A percentile compares a stretch with the other conserved stretches of the same genome.
Evolutionary conservation across 345 rosid genomes (phyloP).

Genomic region (Hibiscus mutabilis): DNA sequence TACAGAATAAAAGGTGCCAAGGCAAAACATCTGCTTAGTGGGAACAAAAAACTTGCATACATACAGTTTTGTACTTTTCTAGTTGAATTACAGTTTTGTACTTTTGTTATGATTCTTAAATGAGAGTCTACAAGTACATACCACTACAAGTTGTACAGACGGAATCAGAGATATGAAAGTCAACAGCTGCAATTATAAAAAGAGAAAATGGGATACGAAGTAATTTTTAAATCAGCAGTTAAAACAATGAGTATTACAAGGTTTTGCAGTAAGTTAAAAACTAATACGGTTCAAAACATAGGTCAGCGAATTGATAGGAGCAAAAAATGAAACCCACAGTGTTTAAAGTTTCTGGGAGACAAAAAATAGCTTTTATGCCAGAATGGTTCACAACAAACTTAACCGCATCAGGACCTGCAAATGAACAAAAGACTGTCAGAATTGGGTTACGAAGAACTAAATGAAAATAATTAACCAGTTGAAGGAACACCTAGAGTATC

Average conservation of each 20-base stretch:
- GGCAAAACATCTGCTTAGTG: not conserved
- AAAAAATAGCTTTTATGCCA: slow-evolving; percentile 67
- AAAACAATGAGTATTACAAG: not conserved
- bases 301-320: not conserved
- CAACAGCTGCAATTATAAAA: slow-evolving; percentile 48
- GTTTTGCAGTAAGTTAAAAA: not conserved
- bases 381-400: slow-evolving; percentile 72
- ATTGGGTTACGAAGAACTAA: slow-evolving; percentile 1
- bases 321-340: slow-evolving; percentile 39
- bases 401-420: slow-evolving; percentile 85
- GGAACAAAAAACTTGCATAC: not conserved
- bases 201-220: not conserved
- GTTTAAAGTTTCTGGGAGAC: slow-evolving; percentile 71
- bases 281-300: not conserved
- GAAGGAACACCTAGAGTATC: slow-evolving; percentile 76
- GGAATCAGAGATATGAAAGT: slow-evolving; percentile 75
- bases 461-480: not conserved
- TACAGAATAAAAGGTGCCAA: slow-evolving; percentile 21
- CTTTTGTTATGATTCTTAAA: not conserved
- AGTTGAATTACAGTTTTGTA: too few species aligned
- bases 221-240: not conserved
- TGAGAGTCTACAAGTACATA: slow-evolving; percentile 25
- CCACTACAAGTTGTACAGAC: slow-evolving; percentile 68
- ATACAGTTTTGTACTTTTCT: not conserved
- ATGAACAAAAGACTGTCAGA: slow-evolving; percentile 13